Evolutionary conservation across 2,329 filamentous ascomycete species (phyloP).

Genomic region (Botrytis byssoidea): DNA sequence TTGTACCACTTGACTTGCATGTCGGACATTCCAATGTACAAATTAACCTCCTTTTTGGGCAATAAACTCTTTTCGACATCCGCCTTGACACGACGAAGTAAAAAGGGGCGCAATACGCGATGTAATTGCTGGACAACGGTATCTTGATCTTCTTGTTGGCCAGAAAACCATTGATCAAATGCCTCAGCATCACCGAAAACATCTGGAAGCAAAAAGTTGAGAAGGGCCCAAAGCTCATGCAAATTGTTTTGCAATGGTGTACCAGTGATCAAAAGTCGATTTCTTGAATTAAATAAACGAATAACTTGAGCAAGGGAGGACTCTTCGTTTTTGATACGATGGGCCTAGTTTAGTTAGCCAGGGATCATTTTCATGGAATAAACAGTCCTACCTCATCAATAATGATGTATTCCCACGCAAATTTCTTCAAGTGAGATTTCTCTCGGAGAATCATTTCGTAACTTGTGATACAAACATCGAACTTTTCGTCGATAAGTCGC

Average conservation of each 20-base stretch:
- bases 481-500: slow-evolving; percentile 87
- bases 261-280: slow-evolving; percentile 91
- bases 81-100: slow-evolving; percentile 92
- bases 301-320: slow-evolving; percentile 96
- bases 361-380: background rate
- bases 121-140: slow-evolving; percentile 95
- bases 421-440: slow-evolving; percentile 92
- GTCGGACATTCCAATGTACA: slow-evolving; percentile 97
- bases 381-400: slow-evolving; percentile 70
- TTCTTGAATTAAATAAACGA: slow-evolving; percentile 91
- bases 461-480: slow-evolving; percentile 96
- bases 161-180: slow-evolving; percentile 97
- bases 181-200: slow-evolving; percentile 96
- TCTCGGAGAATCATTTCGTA: slow-evolving; percentile 99
- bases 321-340: slow-evolving; percentile 99
- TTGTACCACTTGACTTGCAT: slow-evolving; percentile 99
- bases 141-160: slow-evolving; percentile 86
- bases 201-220: slow-evolving; percentile 97
- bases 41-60: slow-evolving; percentile 95
- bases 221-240: slow-evolving; percentile 93
- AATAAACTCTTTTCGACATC: slow-evolving; percentile 97
- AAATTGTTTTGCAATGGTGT: slow-evolving; percentile 97
- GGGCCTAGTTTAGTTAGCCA: slow-evolving; percentile 50
- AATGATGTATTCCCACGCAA: slow-evolving; percentile 99
- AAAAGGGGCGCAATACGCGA: slow-evolving; percentile 85